phyloP scores from a whole-genome alignment of 495 filamentous ascomycete species.

The Polyplosphaeria fusca region DNA sequence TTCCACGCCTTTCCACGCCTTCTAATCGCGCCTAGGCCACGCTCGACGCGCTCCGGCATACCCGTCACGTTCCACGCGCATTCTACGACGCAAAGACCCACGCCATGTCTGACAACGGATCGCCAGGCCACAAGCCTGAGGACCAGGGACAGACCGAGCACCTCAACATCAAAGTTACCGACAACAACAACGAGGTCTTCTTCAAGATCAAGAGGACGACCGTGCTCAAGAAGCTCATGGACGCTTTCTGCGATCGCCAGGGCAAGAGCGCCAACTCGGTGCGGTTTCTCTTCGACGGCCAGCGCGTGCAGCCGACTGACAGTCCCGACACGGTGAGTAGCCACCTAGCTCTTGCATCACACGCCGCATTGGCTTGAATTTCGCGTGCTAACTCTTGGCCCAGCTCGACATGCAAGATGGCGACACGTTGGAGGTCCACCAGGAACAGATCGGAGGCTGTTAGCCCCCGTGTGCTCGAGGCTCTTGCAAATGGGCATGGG shows the following conservation, averaged over 20 bases:
- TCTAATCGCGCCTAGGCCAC: slow-evolving; percentile 11
- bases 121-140: slow-evolving; percentile 50
- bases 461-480: slow-evolving; percentile 3
- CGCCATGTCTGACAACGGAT: slow-evolving; percentile 53
- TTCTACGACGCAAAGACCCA: too few species aligned
- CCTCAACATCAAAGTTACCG: slow-evolving; percentile 99
- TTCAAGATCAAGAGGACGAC: slow-evolving; percentile 99
- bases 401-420: slow-evolving; percentile 97
- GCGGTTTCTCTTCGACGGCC: slow-evolving; percentile 93
- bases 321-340: slow-evolving; percentile 84
- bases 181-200: slow-evolving; percentile 99
- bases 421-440: slow-evolving; percentile 95
- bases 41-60: too few species aligned
- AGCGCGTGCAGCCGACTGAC: slow-evolving; percentile 81
- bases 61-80: too few species aligned
- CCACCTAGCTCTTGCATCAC: not conserved
- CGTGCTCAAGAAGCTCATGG: slow-evolving; percentile 95
- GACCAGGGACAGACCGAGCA: slow-evolving; percentile 65
- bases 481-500: too few species aligned
- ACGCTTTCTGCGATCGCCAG: slow-evolving; percentile 95
- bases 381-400: not conserved
- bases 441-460: slow-evolving; percentile 87
- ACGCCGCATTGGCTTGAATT: not conserved
- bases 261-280: slow-evolving; percentile 82
- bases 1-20: not conserved